These are phyloP conservation scores for Cordyceps fumosorosea DNA, from an alignment of 2,329 filamentous ascomycete genomes.

Conservation along the genomic window DNA sequence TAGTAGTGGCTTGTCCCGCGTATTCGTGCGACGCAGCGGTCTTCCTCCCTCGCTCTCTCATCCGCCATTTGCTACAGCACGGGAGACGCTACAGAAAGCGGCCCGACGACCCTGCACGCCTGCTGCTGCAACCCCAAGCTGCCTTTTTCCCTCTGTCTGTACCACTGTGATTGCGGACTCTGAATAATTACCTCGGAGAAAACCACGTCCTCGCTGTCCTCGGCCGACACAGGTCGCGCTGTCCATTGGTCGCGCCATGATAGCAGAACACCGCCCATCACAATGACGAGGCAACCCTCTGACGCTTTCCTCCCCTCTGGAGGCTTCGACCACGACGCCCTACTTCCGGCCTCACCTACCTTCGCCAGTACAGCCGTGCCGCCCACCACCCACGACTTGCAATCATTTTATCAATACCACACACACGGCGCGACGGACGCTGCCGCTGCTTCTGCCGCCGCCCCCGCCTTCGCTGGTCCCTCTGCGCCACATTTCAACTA, in stretches of 20 bases:
- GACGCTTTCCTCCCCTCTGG: conserved; percentile 38
- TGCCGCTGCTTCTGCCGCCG: conserved; percentile 16
- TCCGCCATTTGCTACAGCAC: not conserved
- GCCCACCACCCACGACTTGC: conserved; percentile 29
- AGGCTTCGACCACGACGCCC: conserved; percentile 28
- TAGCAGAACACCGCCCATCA: conserved; percentile 6
- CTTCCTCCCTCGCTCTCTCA: not conserved
- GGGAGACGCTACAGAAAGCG: not conserved
- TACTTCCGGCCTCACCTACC: conserved; percentile 21
- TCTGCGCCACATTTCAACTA: conserved; percentile 17
- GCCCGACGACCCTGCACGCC: conserved; percentile 3
- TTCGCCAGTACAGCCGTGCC: conserved; percentile 26
- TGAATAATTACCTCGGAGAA: not conserved
- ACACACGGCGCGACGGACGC: conserved; percentile 16
- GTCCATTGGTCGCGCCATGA: conserved; percentile 8
- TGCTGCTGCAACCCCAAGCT: not conserved
- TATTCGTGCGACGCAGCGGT: not conserved
- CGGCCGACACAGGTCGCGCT: not conserved
- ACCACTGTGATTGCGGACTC: not conserved
- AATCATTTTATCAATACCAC: conserved; percentile 32
- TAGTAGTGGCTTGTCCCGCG: too few relatives aligned
- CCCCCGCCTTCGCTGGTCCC: conserved; percentile 16
- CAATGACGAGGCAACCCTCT: conserved; percentile 35
- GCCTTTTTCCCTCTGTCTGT: not conserved
- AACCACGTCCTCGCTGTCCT: not conserved